These are phyloP conservation scores for Calonectria pseudoreteaudii DNA, from an alignment of 2,329 filamentous ascomycete genomes.

Conservation along the genomic window DNA sequence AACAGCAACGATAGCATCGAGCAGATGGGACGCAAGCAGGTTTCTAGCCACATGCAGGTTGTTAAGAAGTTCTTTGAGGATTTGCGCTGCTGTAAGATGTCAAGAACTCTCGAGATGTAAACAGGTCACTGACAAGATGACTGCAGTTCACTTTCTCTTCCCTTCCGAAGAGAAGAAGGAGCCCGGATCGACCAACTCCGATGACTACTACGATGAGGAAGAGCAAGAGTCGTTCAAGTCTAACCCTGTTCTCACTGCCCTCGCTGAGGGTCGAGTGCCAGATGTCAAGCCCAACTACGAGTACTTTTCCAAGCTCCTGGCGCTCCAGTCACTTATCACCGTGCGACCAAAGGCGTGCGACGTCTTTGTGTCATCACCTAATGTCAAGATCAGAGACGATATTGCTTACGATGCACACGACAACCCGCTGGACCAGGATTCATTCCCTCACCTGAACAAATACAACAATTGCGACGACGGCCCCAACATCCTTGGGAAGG, in stretches of 20 bases:
- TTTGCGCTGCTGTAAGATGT: conserved; percentile 70
- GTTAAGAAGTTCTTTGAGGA: conserved; percentile 75
- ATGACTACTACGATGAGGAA: conserved; percentile 59
- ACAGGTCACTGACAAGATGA: conserved; percentile 27
- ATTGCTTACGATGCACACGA: conserved; percentile 58
- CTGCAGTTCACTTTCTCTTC: conserved; percentile 70
- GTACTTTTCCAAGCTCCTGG: conserved; percentile 69
- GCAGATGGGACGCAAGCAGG: conserved; percentile 70
- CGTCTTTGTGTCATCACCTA: conserved; percentile 67
- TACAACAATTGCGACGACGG: conserved; percentile 64
- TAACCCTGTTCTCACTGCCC: conserved; percentile 71
- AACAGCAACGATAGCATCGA: conserved; percentile 58
- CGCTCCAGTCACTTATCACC: conserved; percentile 64
- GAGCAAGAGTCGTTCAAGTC: conserved; percentile 70
- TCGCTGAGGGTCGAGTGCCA: conserved; percentile 68
- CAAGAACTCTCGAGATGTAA: neutral
- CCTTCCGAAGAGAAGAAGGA: conserved; percentile 67
- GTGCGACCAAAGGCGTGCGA: conserved; percentile 69
- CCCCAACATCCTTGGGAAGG: conserved; percentile 62
- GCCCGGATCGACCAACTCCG: conserved; percentile 71
- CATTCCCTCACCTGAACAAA: conserved; percentile 68
- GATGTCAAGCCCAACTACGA: conserved; percentile 72
- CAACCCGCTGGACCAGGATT: conserved; percentile 55
- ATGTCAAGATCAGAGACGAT: conserved; percentile 63
- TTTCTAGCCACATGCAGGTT: conserved; percentile 79